phyloP scores from a whole-genome alignment of 805 yeast genomes.

The Ogataea salicorniae region DNA sequence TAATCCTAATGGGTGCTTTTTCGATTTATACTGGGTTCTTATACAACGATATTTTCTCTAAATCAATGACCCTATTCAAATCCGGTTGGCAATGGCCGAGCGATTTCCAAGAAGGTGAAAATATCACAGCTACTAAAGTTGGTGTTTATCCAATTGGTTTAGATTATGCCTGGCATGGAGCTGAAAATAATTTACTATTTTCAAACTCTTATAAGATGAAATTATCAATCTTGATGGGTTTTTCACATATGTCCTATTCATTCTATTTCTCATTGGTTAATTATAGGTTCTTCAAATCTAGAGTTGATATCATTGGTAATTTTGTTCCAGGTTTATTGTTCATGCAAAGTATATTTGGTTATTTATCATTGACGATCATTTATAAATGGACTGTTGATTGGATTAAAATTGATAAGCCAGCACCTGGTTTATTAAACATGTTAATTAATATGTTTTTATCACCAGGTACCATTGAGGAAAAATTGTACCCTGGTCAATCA shows the following conservation, averaged over 20 bases:
- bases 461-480: conserved; percentile 66
- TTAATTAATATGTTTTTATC: conserved; percentile 69
- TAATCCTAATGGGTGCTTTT: conserved; percentile 64
- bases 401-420: conserved; percentile 54
- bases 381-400: conserved; percentile 75
- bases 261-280: conserved; percentile 64
- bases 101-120: conserved; percentile 44
- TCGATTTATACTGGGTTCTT: conserved; percentile 72
- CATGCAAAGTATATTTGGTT: conserved; percentile 75
- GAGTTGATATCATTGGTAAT: conserved; percentile 65
- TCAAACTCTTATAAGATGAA: conserved; percentile 77
- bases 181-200: conserved; percentile 65
- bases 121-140: conserved; percentile 41
- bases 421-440: conserved; percentile 73
- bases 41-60: conserved; percentile 69
- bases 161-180: conserved; percentile 77
- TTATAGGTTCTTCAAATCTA: conserved; percentile 49
- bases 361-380: conserved; percentile 57
- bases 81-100: conserved; percentile 70
- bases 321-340: conserved; percentile 69
- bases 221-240: conserved; percentile 70
- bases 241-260: conserved; percentile 69
- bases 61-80: conserved; percentile 59
- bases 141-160: conserved; percentile 60
- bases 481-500: conserved; percentile 60